phyloP scores from a whole-genome alignment of 257 asterid genomes.

The Cinchona pubescens region DNA sequence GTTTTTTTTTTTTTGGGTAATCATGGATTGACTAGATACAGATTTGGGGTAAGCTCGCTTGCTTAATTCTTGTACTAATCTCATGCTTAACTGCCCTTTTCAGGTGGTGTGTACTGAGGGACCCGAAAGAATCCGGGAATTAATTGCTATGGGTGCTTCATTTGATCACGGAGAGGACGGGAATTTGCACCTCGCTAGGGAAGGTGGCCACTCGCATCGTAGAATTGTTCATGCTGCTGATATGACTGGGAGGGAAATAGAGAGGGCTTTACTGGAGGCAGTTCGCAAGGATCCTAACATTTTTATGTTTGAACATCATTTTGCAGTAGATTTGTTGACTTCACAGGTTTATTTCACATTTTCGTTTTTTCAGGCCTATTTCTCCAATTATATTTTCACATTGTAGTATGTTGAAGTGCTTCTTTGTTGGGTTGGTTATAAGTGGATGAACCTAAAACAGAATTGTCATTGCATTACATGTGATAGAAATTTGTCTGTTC shows the following conservation, averaged over 20 bases:
- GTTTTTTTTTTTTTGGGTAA: background rate
- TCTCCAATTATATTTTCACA: background rate
- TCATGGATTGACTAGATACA: background rate
- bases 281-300: conserved; percentile 79
- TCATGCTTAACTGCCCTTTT: conserved; percentile 16
- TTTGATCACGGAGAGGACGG: conserved; percentile 99
- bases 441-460: background rate
- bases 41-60: background rate
- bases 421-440: background rate
- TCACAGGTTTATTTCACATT: conserved; percentile 60
- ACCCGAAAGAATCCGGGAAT: conserved; percentile 88
- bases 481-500: background rate
- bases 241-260: conserved; percentile 97
- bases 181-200: conserved; percentile 94
- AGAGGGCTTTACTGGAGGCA: conserved; percentile 88
- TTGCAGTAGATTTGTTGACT: conserved; percentile 87
- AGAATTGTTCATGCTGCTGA: conserved; percentile 99
- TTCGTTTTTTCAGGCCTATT: background rate
- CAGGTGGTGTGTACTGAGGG: conserved; percentile 99
- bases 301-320: conserved; percentile 84
- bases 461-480: background rate
- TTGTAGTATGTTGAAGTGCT: background rate
- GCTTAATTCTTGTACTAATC: conserved; percentile 15
- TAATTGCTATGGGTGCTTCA: conserved; percentile 99
- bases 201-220: conserved; percentile 97